Evolutionary conservation across 2,329 filamentous ascomycete genomes (phyloP).

Genomic region (Aureobasidium leucospermi): DNA sequence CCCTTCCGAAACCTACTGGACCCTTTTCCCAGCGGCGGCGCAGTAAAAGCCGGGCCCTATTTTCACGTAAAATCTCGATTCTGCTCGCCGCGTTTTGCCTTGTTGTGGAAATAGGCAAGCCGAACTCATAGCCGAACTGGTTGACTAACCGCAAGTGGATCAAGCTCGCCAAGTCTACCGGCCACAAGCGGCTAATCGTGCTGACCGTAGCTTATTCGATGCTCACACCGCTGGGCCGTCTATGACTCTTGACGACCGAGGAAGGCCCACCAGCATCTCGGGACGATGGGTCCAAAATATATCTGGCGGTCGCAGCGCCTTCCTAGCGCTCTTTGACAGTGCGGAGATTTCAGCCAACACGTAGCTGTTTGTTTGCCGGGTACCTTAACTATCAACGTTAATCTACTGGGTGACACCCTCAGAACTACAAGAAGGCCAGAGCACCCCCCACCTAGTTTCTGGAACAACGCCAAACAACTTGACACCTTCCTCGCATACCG

Average conservation of each 20-base stretch:
- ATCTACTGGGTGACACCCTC: conserved; percentile 1
- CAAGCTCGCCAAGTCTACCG: background rate
- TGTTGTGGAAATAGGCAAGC: conserved; percentile 6
- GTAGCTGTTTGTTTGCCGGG: conserved; percentile 12
- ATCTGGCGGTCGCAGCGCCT: conserved; percentile 5
- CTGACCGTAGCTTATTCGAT: background rate
- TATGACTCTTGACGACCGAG: conserved; percentile 9
- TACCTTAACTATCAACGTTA: conserved; percentile 5
- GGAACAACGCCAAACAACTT: conserved; percentile 9
- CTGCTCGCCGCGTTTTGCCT: background rate
- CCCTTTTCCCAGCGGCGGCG: conserved; percentile 1
- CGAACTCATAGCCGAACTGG: conserved; percentile 9
- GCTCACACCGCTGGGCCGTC: conserved; percentile 11
- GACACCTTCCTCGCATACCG: conserved; percentile 3
- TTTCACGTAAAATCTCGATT: background rate
- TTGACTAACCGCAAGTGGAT: conserved; percentile 1
- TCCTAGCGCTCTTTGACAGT: conserved; percentile 1
- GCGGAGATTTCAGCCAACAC: conserved; percentile 13
- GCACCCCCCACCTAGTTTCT: conserved; percentile 5
- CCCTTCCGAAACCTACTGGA: conserved; percentile 1
- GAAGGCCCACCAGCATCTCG: conserved; percentile 9
- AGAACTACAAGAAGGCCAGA: conserved; percentile 11
- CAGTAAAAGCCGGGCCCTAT: background rate
- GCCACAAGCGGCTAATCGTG: background rate
- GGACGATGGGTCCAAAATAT: conserved; percentile 4